phyloP scores from a whole-genome alignment of 2,329 filamentous ascomycete genomes.

The Graphiopsis chlorocephala region DNA sequence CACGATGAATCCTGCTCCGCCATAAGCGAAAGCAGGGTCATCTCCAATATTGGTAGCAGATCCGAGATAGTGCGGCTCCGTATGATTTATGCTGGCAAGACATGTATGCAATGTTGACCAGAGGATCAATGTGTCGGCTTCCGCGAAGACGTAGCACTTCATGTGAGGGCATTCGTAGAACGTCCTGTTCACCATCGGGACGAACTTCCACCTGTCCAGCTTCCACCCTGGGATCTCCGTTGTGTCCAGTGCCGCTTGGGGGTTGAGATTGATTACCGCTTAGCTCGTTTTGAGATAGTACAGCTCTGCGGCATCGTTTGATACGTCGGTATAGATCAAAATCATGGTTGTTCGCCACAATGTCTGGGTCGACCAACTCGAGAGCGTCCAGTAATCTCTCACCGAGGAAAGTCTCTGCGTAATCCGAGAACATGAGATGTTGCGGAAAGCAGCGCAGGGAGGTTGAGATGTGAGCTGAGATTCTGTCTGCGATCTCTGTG shows the following conservation, averaged over 20 bases:
- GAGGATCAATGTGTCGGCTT: conserved; percentile 49
- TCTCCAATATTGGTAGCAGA: background rate
- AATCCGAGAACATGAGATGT: conserved; percentile 59
- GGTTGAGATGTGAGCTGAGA: conserved; percentile 54
- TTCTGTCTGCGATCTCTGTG: conserved; percentile 54
- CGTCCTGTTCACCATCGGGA: conserved; percentile 52
- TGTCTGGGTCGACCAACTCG: conserved; percentile 28
- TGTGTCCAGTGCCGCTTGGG: conserved; percentile 16
- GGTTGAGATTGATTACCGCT: conserved; percentile 21
- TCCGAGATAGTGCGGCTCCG: conserved; percentile 38
- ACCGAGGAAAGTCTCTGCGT: conserved; percentile 51
- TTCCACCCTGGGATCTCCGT: conserved; percentile 42
- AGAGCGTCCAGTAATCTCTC: conserved; percentile 36
- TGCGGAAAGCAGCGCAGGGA: conserved; percentile 55
- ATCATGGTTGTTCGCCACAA: conserved; percentile 28
- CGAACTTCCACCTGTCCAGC: conserved; percentile 55
- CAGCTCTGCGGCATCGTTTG: conserved; percentile 29
- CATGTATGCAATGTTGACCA: conserved; percentile 45
- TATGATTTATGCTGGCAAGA: conserved; percentile 45
- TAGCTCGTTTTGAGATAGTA: conserved; percentile 30
- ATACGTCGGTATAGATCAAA: conserved; percentile 39
- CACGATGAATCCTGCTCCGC: conserved; percentile 43
- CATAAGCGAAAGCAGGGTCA: conserved; percentile 36
- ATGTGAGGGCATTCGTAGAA: conserved; percentile 45
- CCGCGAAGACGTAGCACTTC: conserved; percentile 54